Conservation (phyloP, 2,329 filamentous ascomycete species). For the Rutstroemia sp. region DNA sequence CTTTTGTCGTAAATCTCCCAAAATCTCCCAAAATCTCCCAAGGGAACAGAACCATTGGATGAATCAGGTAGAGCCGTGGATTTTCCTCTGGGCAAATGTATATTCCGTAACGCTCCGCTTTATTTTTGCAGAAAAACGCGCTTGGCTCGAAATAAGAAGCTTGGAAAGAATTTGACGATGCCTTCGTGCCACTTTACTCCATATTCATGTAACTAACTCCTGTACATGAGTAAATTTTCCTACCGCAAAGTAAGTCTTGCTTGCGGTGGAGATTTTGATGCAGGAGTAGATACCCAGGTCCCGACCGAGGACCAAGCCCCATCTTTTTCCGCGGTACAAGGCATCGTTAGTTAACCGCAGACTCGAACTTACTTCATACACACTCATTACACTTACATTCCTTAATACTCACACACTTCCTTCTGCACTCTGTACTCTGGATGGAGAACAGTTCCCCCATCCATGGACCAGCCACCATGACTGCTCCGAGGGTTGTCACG, state of each 20-base stretch:
- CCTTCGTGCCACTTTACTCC: background rate
- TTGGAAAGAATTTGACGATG: background rate
- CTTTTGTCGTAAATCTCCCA: too few species aligned
- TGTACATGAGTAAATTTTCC: too few species aligned
- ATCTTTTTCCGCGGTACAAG: too few species aligned
- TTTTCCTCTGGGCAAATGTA: background rate
- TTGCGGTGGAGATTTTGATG: too few species aligned
- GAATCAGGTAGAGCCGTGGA: background rate
- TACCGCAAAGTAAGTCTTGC: too few species aligned
- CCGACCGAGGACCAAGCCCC: too few species aligned
- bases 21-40: too few species aligned
- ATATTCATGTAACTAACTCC: too few species aligned
- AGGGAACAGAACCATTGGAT: too few species aligned
- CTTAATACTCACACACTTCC: background rate
- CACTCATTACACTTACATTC: background rate
- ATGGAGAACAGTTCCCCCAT: background rate
- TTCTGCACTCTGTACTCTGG: background rate
- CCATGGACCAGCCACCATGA: constrained; percentile 2
- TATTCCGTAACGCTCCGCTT: background rate
- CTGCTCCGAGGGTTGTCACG: background rate
- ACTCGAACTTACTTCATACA: too few species aligned
- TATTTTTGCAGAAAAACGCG: background rate
- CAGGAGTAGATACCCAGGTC: too few species aligned
- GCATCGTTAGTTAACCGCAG: too few species aligned
- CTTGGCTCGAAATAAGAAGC: constrained; percentile 1